Evolutionary conservation across 73 alveolate species (phyloP).

Genomic region (Paramecium bursaria): DNA sequence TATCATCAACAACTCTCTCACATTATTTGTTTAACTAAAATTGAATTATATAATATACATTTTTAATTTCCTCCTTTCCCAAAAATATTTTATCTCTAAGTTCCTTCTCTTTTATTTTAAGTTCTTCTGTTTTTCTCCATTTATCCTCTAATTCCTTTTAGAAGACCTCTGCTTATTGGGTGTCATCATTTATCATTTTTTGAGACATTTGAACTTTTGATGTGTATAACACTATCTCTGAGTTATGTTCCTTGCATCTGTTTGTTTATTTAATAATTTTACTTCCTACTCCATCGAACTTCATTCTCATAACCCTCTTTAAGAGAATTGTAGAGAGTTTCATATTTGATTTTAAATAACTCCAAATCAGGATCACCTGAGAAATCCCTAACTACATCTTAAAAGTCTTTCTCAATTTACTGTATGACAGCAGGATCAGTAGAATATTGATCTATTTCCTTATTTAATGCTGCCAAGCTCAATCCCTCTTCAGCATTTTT

Average conservation of each 20-base stretch:
- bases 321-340: conserved; percentile 65
- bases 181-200: conserved; percentile 42
- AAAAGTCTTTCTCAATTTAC: conserved; percentile 57
- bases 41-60: neutral
- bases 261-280: neutral
- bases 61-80: conserved; percentile 33
- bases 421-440: conserved; percentile 58
- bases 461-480: conserved; percentile 48
- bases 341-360: conserved; percentile 67
- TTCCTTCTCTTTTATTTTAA: conserved; percentile 41
- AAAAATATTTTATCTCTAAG: conserved; percentile 37
- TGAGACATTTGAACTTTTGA: neutral
- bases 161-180: conserved; percentile 20
- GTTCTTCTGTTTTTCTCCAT: conserved; percentile 54
- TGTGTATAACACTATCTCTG: conserved; percentile 1
- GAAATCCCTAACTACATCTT: conserved; percentile 66
- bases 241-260: conserved; percentile 48
- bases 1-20: conserved; percentile 62
- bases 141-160: conserved; percentile 35
- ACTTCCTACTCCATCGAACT: conserved; percentile 52
- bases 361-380: conserved; percentile 64
- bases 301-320: conserved; percentile 63
- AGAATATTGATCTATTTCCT: conserved; percentile 69
- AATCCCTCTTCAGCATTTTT: conserved; percentile 59
- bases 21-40: conserved; percentile 37